A percentile compares a stretch with the other conserved stretches of the same genome.
Evolutionary conservation across 331 rosid species (phyloP).

Genomic region (Acacia concinna): DNA sequence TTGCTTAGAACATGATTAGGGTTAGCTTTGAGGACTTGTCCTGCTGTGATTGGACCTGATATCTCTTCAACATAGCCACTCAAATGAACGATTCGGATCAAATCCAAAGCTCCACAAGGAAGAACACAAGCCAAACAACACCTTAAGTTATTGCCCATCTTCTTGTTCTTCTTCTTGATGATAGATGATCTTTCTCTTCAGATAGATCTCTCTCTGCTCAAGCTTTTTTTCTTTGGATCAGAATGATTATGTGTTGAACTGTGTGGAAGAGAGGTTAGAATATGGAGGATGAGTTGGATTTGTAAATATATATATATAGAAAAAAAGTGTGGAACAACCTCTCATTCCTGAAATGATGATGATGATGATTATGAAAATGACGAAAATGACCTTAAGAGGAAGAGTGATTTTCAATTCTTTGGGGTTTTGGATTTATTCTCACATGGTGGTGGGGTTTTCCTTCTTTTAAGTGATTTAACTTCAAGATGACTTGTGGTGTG

Average conservation of each 20-base stretch:
- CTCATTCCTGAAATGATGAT: slow-evolving; percentile 9
- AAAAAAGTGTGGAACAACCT: slow-evolving; percentile 27
- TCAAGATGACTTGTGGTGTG: slow-evolving; percentile 40
- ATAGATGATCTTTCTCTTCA: background rate
- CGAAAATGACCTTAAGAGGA: slow-evolving; percentile 36
- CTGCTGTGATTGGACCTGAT: slow-evolving; percentile 72
- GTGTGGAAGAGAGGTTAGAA: slow-evolving; percentile 9
- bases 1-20: slow-evolving; percentile 88
- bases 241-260: background rate
- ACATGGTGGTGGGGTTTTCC: slow-evolving; percentile 44
- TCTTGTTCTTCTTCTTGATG: background rate
- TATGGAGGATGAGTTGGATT: slow-evolving; percentile 33
- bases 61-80: slow-evolving; percentile 80
- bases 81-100: slow-evolving; percentile 85
- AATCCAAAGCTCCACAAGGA: slow-evolving; percentile 85
- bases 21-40: slow-evolving; percentile 70
- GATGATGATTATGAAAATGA: slow-evolving; percentile 30
- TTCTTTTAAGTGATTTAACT: slow-evolving; percentile 31
- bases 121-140: slow-evolving; percentile 94
- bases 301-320: background rate
- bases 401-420: slow-evolving; percentile 30
- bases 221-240: background rate
- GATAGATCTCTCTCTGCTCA: background rate
- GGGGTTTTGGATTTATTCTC: slow-evolving; percentile 24
- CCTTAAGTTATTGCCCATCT: slow-evolving; percentile 88